Evolutionary conservation across 345 rosid species (phyloP).

Genomic region (Boechera retrofracta): DNA sequence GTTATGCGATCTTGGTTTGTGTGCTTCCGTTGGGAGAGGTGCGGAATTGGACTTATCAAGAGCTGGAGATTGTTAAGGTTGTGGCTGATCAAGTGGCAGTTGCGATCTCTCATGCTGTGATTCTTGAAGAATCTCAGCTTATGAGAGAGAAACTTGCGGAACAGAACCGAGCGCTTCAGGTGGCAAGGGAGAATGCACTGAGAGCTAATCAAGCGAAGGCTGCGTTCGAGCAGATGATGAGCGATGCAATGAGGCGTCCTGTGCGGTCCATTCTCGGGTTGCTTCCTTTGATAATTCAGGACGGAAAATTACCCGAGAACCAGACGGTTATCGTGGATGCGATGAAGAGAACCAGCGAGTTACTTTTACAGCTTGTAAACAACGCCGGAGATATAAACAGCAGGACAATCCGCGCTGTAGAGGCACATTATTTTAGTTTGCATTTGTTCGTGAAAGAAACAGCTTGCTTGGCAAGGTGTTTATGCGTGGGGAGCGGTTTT

Average conservation of each 20-base stretch:
- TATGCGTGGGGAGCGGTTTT: constrained; percentile 69
- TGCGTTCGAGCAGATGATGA: constrained; percentile 84
- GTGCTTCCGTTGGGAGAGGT: constrained; percentile 72
- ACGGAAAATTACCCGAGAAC: constrained; percentile 53
- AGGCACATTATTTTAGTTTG: constrained; percentile 53
- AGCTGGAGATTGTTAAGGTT: constrained; percentile 80
- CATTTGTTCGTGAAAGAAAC: constrained; percentile 75
- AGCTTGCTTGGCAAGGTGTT: constrained; percentile 79
- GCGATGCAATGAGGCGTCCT: constrained; percentile 83
- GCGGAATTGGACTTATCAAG: constrained; percentile 74
- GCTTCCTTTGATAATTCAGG: constrained; percentile 71
- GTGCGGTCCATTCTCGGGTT: constrained; percentile 73
- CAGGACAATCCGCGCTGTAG: constrained; percentile 55
- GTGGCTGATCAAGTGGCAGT: constrained; percentile 98
- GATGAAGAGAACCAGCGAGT: constrained; percentile 71
- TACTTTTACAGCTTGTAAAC: constrained; percentile 68
- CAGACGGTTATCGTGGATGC: constrained; percentile 70
- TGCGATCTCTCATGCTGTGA: constrained; percentile 93
- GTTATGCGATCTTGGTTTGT: constrained; percentile 82
- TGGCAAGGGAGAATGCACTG: constrained; percentile 68
- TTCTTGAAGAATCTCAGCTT: constrained; percentile 89
- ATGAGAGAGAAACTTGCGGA: constrained; percentile 86
- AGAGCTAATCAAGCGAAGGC: constrained; percentile 85
- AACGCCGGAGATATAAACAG: constrained; percentile 73
- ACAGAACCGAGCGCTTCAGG: constrained; percentile 79